Evolutionary conservation across 208 protist species (phyloP).

Genomic region (Angomonas ambiguus): DNA sequence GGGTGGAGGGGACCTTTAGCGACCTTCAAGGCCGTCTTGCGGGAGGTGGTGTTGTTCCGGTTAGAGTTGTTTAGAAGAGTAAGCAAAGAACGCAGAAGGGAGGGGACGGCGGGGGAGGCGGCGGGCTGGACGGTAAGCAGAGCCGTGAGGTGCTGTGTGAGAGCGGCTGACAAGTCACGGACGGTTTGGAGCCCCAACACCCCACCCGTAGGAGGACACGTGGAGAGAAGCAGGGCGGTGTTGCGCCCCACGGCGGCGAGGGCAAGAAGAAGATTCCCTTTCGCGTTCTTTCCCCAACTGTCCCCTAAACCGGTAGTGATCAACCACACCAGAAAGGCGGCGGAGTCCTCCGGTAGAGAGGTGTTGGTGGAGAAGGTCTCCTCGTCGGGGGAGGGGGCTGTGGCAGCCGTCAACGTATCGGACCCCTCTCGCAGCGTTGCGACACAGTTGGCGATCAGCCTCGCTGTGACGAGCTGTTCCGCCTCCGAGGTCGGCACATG

Average conservation of each 20-base stretch:
- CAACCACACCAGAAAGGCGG: background rate
- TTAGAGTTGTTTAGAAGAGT: background rate
- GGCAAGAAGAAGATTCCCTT: background rate
- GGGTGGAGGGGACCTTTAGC: background rate
- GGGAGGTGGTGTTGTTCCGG: background rate
- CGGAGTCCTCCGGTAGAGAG: background rate
- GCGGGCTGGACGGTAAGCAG: background rate
- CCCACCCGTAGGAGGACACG: background rate
- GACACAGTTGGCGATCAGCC: constrained; percentile 17
- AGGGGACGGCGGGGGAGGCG: background rate
- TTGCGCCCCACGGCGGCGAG: background rate
- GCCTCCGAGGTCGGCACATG: constrained; percentile 7
- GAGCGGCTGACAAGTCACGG: background rate
- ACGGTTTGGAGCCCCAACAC: background rate
- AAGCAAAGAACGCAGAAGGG: background rate
- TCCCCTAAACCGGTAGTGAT: background rate
- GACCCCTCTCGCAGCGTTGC: constrained; percentile 13
- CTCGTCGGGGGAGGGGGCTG: background rate
- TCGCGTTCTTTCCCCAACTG: background rate
- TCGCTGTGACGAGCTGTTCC: constrained; percentile 19
- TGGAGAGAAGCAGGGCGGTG: background rate
- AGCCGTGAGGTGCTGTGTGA: background rate
- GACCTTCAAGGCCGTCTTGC: background rate
- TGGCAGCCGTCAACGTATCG: background rate
- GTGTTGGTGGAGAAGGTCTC: background rate